These are phyloP conservation scores for Begonia peltatifolia DNA, from an alignment of 306 rosid species.

Conservation along the genomic window DNA sequence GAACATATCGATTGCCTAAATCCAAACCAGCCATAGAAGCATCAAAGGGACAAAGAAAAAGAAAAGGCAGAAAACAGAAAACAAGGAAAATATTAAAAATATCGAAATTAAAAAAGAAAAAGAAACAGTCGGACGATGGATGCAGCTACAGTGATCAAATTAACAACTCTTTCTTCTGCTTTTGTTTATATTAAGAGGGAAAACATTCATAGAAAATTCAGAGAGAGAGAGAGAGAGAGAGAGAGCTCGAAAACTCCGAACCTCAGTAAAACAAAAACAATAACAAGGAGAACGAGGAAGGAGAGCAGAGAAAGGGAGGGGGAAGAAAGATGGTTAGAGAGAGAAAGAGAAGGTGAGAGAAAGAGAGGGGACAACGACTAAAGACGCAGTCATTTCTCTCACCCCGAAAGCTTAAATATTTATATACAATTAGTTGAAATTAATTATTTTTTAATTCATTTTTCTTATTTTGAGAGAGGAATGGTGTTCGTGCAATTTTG, in stretches of 20 bases:
- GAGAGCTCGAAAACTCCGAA: conserved; percentile 9
- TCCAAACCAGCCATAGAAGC: conserved; percentile 80
- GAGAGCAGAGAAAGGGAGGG: conserved; percentile 45
- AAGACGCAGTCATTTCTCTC: conserved; percentile 47
- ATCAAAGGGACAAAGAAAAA: conserved; percentile 27
- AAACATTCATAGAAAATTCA: conserved; percentile 2
- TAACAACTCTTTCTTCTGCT: conserved; percentile 15
- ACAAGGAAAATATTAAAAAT: conserved; percentile 30
- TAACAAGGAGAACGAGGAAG: conserved; percentile 13
- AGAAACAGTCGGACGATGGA: background rate
- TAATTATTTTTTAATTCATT: conserved; percentile 10
- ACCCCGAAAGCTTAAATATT: conserved; percentile 27
- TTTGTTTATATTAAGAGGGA: conserved; percentile 32
- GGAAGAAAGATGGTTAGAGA: background rate
- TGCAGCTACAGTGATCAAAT: conserved; percentile 1
- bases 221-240: conserved; percentile 1
- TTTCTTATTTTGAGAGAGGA: conserved; percentile 10
- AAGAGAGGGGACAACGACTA: conserved; percentile 16
- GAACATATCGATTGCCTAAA: conserved; percentile 69
- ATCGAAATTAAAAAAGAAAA: conserved; percentile 9
- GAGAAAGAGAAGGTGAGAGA: conserved; percentile 13
- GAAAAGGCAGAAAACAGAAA: conserved; percentile 35
- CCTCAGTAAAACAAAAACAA: conserved; percentile 5
- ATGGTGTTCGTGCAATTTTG: conserved; percentile 1
- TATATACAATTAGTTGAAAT: conserved; percentile 16